These are phyloP conservation scores for Cladorrhinum sp. DNA, from an alignment of 2,329 filamentous ascomycete species.

Conservation along the genomic window DNA sequence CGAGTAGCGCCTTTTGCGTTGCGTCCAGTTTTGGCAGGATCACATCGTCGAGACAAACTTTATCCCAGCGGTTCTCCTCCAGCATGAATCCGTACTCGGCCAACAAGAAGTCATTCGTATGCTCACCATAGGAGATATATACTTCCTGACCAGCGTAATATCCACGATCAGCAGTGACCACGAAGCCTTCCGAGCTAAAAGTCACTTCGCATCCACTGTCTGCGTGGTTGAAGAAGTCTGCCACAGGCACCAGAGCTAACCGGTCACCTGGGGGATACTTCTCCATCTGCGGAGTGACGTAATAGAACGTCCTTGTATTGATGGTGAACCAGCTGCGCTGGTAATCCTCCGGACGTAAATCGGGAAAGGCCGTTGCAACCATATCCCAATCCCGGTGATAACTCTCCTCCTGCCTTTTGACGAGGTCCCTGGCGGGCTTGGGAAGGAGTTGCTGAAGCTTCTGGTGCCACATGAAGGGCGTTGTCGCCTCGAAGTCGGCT, in stretches of 20 bases:
- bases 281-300: conserved; percentile 45
- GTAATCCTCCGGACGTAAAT: conserved; percentile 48
- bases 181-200: conserved; percentile 51
- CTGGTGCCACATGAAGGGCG: conserved; percentile 47
- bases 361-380: conserved; percentile 36
- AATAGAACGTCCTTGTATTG: conserved; percentile 61
- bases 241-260: conserved; percentile 67
- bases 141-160: conserved; percentile 61
- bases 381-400: too few species aligned
- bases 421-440: conserved; percentile 38
- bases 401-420: conserved; percentile 29
- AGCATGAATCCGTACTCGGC: conserved; percentile 60
- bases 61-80: conserved; percentile 46
- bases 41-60: conserved; percentile 44
- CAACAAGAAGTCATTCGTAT: conserved; percentile 69
- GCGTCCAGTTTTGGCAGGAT: conserved; percentile 37
- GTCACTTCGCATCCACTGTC: conserved; percentile 50
- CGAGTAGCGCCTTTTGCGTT: conserved; percentile 27
- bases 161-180: conserved; percentile 47
- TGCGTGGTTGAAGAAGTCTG: conserved; percentile 65
- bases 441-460: conserved; percentile 47
- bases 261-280: conserved; percentile 48
- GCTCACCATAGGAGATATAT: conserved; percentile 65
- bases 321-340: conserved; percentile 56
- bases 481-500: conserved; percentile 50